Evolutionary conservation across 345 rosid species (phyloP), one percentile per base, ranked within the genome.

Genomic region (Acer campestre): DNA sequence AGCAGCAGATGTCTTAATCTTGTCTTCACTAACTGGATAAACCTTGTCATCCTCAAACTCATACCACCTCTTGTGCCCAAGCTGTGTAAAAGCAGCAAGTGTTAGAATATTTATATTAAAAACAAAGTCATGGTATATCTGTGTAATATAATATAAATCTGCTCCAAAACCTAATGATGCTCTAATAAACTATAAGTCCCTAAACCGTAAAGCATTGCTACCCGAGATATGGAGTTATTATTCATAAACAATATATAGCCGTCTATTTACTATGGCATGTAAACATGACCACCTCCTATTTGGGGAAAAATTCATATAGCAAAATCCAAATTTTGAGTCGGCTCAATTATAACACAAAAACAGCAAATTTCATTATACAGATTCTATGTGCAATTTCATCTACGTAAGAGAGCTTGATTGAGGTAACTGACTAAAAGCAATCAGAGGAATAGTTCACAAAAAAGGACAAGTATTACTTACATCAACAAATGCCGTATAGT

Each of bases 401-500:
- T n/a, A 17, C n/a, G n/a, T 18, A 22, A 72, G 46, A 35, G 49
- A 71, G 17, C 12, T 9, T 22, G 31, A n/a, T 16, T 9, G 10
- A 63, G 3, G 61, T 27, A 29, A 48, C 7, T 6, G 18, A 14
- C 49, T 6, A 6, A 46, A 48, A 11, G 35, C 10, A 68, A 38
- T 17, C 56, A 49, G 10, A 16, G 55, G 10, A 63, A 71, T 11
- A 48, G 0, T 18, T 11, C 35, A 27, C 0, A 51, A 35, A 42
- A 49, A 18, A 71, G 73, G 9, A 27, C 6, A 23, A 46, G 9
- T 2, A 56, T 12, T 4, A 86, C 95, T 89, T 88, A 91, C 95
- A 79, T 87, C 86, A 80, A 89, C 80, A 79, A 83, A 89, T 42
- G 95, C 91, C 27, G 93, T 87, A 76, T 89, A 89, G 78, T 91